Percentiles rank a stretch among this genome's conserved stretches.
These are phyloP conservation scores for Ophiosphaerella korrae DNA, from an alignment of 2,329 filamentous ascomycete genomes.

Conservation along the genomic window DNA sequence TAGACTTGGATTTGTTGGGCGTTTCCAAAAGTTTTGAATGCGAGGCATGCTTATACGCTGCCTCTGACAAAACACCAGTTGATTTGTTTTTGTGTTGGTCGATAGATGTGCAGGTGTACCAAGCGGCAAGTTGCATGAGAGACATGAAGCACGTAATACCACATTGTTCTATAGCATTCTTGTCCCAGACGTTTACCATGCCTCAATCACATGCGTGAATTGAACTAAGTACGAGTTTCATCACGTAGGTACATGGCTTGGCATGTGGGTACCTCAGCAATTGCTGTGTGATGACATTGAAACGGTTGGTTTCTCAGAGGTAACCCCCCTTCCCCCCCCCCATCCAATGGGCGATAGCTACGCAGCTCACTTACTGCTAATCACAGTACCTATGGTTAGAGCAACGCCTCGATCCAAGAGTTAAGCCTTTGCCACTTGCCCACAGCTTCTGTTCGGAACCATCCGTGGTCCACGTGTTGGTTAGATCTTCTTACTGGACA, in stretches of 20 bases:
- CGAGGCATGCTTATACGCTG: constrained; percentile 18
- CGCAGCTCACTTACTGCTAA: too few relatives aligned
- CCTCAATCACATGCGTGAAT: background rate
- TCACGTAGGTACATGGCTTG: too few relatives aligned
- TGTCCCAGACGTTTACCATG: background rate
- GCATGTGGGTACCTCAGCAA: background rate
- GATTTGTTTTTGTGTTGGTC: constrained; percentile 7
- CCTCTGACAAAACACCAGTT: background rate
- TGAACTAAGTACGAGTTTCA: background rate
- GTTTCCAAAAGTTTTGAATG: constrained; percentile 36
- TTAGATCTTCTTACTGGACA: too few relatives aligned
- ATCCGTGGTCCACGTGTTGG: background rate
- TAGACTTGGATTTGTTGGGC: constrained; percentile 29
- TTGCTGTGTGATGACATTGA: background rate
- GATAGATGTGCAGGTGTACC: constrained; percentile 15
- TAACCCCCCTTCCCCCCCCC: too few relatives aligned
- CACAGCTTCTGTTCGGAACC: too few relatives aligned
- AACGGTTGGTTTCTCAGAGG: background rate
- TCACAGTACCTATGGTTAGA: too few relatives aligned
- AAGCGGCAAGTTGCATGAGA: background rate
- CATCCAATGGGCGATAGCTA: too few relatives aligned
- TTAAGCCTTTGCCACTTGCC: too few relatives aligned
- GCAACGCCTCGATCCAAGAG: too few relatives aligned
- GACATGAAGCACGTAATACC: constrained; percentile 19
- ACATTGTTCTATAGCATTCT: constrained; percentile 3